These are phyloP conservation scores for Trypanosoma avium DNA, from an alignment of 208 protist species.

Conservation along the genomic window DNA sequence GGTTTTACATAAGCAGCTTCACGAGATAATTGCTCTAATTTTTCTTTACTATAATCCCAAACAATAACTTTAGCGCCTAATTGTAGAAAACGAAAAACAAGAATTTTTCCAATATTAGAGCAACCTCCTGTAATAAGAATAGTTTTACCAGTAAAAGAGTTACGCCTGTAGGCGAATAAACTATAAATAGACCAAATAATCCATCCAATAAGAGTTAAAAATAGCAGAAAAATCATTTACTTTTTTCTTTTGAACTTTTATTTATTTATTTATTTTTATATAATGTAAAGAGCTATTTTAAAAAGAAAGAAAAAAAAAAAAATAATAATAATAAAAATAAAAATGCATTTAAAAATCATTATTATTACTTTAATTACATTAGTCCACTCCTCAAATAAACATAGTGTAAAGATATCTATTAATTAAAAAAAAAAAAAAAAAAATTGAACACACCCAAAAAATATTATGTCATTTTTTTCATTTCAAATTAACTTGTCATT, in stretches of 20 bases:
- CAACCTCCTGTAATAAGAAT: constrained; percentile 66
- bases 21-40: constrained; percentile 45
- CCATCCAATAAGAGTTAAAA: constrained; percentile 47
- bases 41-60: constrained; percentile 55
- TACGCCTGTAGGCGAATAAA: constrained; percentile 40
- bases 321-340: constrained; percentile 7
- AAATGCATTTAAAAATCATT: no score
- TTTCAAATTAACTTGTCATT: no score
- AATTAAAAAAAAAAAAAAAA: no score
- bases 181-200: constrained; percentile 47
- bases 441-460: no score
- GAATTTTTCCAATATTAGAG: constrained; percentile 38
- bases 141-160: constrained; percentile 36
- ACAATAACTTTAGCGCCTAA: constrained; percentile 49
- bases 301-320: constrained; percentile 15
- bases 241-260: background rate
- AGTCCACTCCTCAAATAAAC: no score
- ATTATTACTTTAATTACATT: no score
- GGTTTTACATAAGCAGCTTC: constrained; percentile 27
- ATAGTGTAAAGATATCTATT: no score
- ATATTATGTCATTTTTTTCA: no score
- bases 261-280: no score
- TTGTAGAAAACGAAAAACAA: constrained; percentile 47
- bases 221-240: constrained; percentile 62
- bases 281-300: no score